A percentile compares a stretch with the other conserved stretches of the same genome.
These are phyloP conservation scores for Trichoderma breve DNA, from an alignment of 2,329 filamentous ascomycete genomes.

Conservation along the genomic window DNA sequence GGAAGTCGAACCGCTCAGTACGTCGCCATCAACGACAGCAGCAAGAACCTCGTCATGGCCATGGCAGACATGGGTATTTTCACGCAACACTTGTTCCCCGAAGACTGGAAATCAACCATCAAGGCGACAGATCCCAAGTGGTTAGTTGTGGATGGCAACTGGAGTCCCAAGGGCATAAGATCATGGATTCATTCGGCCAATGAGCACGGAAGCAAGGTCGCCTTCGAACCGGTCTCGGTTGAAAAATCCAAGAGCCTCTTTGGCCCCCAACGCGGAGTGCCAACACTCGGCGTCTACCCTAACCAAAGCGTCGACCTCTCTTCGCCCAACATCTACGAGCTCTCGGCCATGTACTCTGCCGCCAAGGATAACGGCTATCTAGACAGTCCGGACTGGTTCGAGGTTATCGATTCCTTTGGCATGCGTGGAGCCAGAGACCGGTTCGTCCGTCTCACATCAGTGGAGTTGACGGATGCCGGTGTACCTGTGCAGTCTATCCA, in stretches of 20 bases:
- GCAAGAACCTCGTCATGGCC: slow-evolving; percentile 81
- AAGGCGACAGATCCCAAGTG: slow-evolving; percentile 62
- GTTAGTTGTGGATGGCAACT: slow-evolving; percentile 86
- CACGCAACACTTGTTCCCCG: slow-evolving; percentile 51
- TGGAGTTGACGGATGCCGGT: slow-evolving; percentile 70
- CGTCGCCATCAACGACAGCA: slow-evolving; percentile 79
- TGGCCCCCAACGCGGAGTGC: slow-evolving; percentile 38
- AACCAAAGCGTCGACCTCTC: slow-evolving; percentile 66
- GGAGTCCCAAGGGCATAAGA: slow-evolving; percentile 64
- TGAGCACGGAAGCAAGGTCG: slow-evolving; percentile 56
- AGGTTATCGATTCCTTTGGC: slow-evolving; percentile 73
- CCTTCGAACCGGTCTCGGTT: slow-evolving; percentile 86
- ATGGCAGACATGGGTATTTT: slow-evolving; percentile 96
- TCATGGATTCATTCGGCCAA: slow-evolving; percentile 66
- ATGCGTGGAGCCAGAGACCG: slow-evolving; percentile 71
- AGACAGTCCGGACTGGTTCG: slow-evolving; percentile 72
- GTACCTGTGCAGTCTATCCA: slow-evolving; percentile 81
- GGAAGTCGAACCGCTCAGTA: slow-evolving; percentile 81
- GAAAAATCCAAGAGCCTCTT: slow-evolving; percentile 75
- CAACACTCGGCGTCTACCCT: slow-evolving; percentile 55
- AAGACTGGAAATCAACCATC: slow-evolving; percentile 61
- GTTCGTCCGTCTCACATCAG: slow-evolving; percentile 66
- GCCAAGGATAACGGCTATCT: slow-evolving; percentile 68
- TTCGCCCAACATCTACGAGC: slow-evolving; percentile 81
- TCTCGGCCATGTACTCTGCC: slow-evolving; percentile 72